These are phyloP conservation scores for Penicillium verrucosum DNA, from an alignment of 2,329 filamentous ascomycete genomes.

Conservation along the genomic window DNA sequence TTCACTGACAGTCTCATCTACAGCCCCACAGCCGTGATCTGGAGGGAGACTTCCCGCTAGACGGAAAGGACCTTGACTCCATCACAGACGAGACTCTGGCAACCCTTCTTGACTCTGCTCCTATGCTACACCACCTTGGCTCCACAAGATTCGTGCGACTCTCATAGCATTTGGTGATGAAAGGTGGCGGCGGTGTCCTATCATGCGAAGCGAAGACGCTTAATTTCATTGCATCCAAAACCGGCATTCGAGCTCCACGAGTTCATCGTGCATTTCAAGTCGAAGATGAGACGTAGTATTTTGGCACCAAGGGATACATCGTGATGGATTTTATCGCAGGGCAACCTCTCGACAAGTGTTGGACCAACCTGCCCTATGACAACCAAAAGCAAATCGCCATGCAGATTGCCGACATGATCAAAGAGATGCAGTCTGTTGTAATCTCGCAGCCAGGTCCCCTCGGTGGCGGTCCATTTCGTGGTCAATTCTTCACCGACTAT, in stretches of 20 bases:
- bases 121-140: conserved; percentile 17
- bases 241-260: conserved; percentile 20
- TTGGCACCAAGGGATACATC: conserved; percentile 25
- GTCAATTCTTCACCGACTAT: conserved; percentile 24
- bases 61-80: conserved; percentile 12
- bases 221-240: conserved; percentile 18
- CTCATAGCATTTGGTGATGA: conserved; percentile 21
- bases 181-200: conserved; percentile 22
- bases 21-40: not conserved
- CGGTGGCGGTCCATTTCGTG: conserved; percentile 19
- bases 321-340: conserved; percentile 32
- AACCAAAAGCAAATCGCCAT: conserved; percentile 15
- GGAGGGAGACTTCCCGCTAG: conserved; percentile 6
- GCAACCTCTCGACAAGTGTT: conserved; percentile 24
- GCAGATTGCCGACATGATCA: conserved; percentile 24
- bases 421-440: conserved; percentile 18
- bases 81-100: conserved; percentile 13
- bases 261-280: conserved; percentile 25
- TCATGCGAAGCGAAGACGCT: conserved; percentile 23
- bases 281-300: conserved; percentile 20
- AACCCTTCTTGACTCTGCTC: conserved; percentile 14
- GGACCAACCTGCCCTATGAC: conserved; percentile 15
- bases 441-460: conserved; percentile 10
- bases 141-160: conserved; percentile 25
- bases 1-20: too few species aligned